Evolutionary conservation across 2,329 filamentous ascomycete genomes (phyloP).

Genomic region (Phialemoniopsis sp.): DNA sequence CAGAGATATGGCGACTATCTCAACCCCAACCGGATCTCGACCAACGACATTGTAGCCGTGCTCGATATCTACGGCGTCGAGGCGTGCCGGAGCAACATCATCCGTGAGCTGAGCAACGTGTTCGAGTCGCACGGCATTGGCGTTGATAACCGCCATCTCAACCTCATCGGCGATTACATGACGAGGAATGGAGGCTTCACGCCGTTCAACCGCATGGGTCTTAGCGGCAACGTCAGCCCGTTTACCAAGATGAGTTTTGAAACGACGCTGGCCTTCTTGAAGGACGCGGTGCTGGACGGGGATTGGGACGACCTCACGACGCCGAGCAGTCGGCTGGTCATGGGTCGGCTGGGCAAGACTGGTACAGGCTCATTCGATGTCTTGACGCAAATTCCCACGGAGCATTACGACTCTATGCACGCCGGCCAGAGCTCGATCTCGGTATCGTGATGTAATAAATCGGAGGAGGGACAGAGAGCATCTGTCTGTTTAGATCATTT

Average conservation of each 20-base stretch:
- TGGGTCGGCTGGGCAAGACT: conserved; percentile 75
- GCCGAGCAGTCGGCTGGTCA: conserved; percentile 83
- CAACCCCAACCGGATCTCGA: conserved; percentile 80
- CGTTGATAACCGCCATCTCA: conserved; percentile 88
- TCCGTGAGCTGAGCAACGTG: conserved; percentile 78
- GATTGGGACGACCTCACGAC: conserved; percentile 86
- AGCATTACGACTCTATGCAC: conserved; percentile 33
- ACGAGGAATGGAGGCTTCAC: conserved; percentile 87
- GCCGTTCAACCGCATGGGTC: conserved; percentile 87
- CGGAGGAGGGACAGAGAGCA: too few relatives aligned
- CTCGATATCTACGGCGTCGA: conserved; percentile 88
- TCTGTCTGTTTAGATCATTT: too few relatives aligned
- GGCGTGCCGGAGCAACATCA: conserved; percentile 82
- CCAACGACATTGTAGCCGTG: conserved; percentile 88
- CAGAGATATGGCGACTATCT: conserved; percentile 82
- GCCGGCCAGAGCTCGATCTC: conserved; percentile 4
- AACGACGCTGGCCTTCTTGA: conserved; percentile 90
- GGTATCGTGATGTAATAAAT: not conserved
- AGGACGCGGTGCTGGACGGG: conserved; percentile 84
- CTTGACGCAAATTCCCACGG: conserved; percentile 56
- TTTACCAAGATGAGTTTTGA: conserved; percentile 99
- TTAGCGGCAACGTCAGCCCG: conserved; percentile 79
- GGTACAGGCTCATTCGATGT: conserved; percentile 94
- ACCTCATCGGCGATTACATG: conserved; percentile 96
- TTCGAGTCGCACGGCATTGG: conserved; percentile 89